These are phyloP conservation scores for Roridomyces roridus DNA, from an alignment of 768 basidiomycete genomes.

Conservation along the genomic window DNA sequence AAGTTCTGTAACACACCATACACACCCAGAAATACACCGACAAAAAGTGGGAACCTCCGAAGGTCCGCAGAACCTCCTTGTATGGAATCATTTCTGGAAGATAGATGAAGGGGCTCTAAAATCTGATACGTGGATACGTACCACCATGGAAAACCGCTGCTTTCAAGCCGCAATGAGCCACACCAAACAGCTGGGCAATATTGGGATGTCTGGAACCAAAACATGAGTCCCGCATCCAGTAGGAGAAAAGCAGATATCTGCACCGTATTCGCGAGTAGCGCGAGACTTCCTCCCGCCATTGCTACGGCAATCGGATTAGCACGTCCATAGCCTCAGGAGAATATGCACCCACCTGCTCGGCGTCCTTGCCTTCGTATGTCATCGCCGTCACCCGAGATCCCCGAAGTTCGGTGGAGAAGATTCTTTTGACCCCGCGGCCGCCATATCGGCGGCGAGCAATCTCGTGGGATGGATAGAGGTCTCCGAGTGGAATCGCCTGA, in stretches of 20 bases:
- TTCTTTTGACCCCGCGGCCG: background rate
- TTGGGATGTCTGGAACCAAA: conserved; percentile 1
- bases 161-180: background rate
- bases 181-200: conserved; percentile 1
- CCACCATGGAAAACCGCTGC: conserved; percentile 3
- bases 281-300: background rate
- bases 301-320: background rate
- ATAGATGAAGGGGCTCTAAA: background rate
- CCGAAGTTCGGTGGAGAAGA: background rate
- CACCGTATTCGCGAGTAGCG: background rate
- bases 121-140: background rate
- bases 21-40: background rate
- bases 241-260: background rate
- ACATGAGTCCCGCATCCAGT: background rate
- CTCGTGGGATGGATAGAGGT: background rate
- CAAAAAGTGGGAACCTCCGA: background rate
- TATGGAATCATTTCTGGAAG: background rate
- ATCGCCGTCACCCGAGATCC: background rate
- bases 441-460: background rate
- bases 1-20: background rate
- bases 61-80: background rate
- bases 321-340: background rate
- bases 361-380: background rate
- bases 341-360: background rate
- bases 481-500: background rate